Conservation (phyloP, 768 basidiomycete genomes). For the Exsudoporus frostii region DNA sequence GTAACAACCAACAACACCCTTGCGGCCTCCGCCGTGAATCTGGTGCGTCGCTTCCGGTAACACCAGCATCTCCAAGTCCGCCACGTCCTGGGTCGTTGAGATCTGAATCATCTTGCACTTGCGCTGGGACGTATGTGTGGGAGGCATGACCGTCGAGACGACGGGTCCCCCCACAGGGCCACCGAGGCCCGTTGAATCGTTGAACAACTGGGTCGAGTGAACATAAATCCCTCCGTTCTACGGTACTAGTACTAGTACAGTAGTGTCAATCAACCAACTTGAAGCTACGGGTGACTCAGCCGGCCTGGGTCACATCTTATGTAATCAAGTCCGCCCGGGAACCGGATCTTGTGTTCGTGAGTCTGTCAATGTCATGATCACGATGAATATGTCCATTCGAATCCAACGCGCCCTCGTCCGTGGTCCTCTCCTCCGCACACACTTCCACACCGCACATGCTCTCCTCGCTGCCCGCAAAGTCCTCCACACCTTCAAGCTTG, state of each 20-base stretch:
- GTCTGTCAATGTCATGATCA: neutral
- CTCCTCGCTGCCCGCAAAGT: slow-evolving; percentile 34
- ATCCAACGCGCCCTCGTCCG: slow-evolving; percentile 24
- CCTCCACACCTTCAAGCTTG: slow-evolving; percentile 68
- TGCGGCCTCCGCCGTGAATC: too few relatives aligned
- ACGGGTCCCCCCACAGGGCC: neutral
- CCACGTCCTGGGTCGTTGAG: too few relatives aligned
- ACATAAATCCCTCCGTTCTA: too few relatives aligned
- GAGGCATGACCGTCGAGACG: neutral
- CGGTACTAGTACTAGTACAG: too few relatives aligned
- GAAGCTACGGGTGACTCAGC: too few relatives aligned
- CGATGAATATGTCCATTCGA: slow-evolving; percentile 9
- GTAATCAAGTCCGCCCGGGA: neutral
- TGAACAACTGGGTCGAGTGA: neutral
- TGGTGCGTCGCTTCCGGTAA: too few relatives aligned
- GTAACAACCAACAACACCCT: too few relatives aligned
- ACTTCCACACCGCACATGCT: slow-evolving; percentile 37
- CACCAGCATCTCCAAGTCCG: too few relatives aligned
- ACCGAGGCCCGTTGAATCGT: neutral
- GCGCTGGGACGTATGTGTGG: neutral
- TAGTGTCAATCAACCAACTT: too few relatives aligned
- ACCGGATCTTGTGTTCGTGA: slow-evolving; percentile 3
- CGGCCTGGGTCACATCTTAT: neutral
- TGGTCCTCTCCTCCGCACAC: slow-evolving; percentile 27
- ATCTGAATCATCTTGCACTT: neutral